Conservation (phyloP, 2,329 filamentous ascomycete genomes). For the Sclerotinia trifoliorum region DNA sequence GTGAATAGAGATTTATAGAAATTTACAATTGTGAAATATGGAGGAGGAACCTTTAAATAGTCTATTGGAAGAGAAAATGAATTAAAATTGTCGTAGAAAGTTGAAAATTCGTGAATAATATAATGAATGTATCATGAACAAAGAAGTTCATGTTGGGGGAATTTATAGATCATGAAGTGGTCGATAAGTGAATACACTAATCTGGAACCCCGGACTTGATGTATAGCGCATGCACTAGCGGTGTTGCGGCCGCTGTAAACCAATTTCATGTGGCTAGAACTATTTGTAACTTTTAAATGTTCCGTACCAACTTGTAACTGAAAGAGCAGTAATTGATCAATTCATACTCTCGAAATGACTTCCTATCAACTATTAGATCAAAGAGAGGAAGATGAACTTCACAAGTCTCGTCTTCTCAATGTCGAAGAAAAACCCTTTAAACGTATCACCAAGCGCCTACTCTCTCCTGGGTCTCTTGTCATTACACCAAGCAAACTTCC, state of each 20-base stretch:
- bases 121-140: background rate
- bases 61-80: background rate
- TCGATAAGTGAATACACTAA: background rate
- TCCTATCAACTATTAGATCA: constrained; percentile 69
- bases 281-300: background rate
- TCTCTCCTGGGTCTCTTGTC: constrained; percentile 65
- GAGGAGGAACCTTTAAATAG: background rate
- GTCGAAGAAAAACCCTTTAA: constrained; percentile 93
- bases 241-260: constrained; percentile 4
- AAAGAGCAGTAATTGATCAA: background rate
- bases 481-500: constrained; percentile 54
- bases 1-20: background rate
- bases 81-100: background rate
- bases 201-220: constrained; percentile 9
- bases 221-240: constrained; percentile 5
- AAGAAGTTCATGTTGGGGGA: constrained; percentile 1
- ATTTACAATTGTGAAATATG: background rate
- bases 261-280: background rate
- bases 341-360: constrained; percentile 45
- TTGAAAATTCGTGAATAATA: background rate
- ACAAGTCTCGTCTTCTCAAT: constrained; percentile 81
- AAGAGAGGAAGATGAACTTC: constrained; percentile 76
- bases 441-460: constrained; percentile 78
- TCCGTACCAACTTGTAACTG: background rate
- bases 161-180: constrained; percentile 16